phyloP scores from a whole-genome alignment of 495 filamentous ascomycete genomes.

The Penicillium lagena region DNA sequence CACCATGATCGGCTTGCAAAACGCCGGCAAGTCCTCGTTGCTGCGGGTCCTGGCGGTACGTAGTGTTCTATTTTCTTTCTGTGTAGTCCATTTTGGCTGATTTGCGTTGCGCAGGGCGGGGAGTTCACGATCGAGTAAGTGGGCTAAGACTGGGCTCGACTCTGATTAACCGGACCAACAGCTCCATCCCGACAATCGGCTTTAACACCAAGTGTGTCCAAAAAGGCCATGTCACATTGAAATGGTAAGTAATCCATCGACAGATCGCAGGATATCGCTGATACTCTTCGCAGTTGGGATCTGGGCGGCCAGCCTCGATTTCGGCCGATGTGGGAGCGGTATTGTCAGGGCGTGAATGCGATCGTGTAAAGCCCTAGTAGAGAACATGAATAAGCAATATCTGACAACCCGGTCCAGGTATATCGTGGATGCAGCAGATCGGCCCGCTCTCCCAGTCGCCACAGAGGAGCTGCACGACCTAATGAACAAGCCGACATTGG shows the following conservation, averaged over 20 bases:
- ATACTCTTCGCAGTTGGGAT: slow-evolving; percentile 65
- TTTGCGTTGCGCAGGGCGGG: slow-evolving; percentile 60
- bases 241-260: slow-evolving; percentile 54
- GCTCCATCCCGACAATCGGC: slow-evolving; percentile 95
- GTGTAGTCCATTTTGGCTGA: slow-evolving; percentile 17
- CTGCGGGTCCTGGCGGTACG: slow-evolving; percentile 85
- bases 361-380: slow-evolving; percentile 62
- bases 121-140: slow-evolving; percentile 99
- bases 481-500: slow-evolving; percentile 76
- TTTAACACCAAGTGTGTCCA: slow-evolving; percentile 99
- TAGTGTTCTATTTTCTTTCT: neutral
- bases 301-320: slow-evolving; percentile 95
- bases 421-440: slow-evolving; percentile 90
- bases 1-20: slow-evolving; percentile 98
- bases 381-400: neutral
- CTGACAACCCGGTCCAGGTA: slow-evolving; percentile 46
- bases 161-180: slow-evolving; percentile 30
- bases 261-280: slow-evolving; percentile 5
- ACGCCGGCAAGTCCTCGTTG: slow-evolving; percentile 95
- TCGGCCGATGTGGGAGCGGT: slow-evolving; percentile 98
- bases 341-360: slow-evolving; percentile 94
- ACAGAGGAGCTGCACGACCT: slow-evolving; percentile 87
- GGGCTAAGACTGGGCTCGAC: too few relatives aligned
- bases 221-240: slow-evolving; percentile 96
- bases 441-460: slow-evolving; percentile 72